Conservation (phyloP, 2,329 filamentous ascomycete species). For the Fusarium odoratissimum region DNA sequence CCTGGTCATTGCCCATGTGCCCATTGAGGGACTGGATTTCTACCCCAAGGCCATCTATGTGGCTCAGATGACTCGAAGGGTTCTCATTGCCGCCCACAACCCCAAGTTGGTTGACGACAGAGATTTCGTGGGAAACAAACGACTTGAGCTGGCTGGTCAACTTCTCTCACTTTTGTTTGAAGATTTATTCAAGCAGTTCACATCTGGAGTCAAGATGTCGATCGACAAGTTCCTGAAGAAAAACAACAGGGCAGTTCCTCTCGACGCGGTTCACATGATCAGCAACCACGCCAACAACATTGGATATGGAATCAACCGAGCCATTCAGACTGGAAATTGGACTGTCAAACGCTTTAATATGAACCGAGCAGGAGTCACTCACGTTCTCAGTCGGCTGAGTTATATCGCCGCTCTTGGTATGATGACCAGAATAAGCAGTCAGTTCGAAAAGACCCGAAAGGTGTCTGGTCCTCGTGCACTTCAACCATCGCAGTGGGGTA, state of each 20-base stretch:
- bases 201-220: slow-evolving; percentile 86
- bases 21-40: slow-evolving; percentile 91
- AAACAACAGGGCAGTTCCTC: slow-evolving; percentile 86
- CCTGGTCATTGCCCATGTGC: slow-evolving; percentile 94
- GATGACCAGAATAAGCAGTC: slow-evolving; percentile 99
- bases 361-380: slow-evolving; percentile 96
- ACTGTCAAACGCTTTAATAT: slow-evolving; percentile 98
- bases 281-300: slow-evolving; percentile 88
- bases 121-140: slow-evolving; percentile 98
- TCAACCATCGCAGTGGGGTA: slow-evolving; percentile 97
- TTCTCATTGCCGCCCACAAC: slow-evolving; percentile 93
- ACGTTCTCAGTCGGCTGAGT: slow-evolving; percentile 93
- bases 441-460: slow-evolving; percentile 98
- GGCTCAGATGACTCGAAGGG: slow-evolving; percentile 96
- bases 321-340: slow-evolving; percentile 98
- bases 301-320: slow-evolving; percentile 91
- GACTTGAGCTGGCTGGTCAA: slow-evolving; percentile 93
- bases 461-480: slow-evolving; percentile 95
- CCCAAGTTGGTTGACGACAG: slow-evolving; percentile 91
- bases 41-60: slow-evolving; percentile 97
- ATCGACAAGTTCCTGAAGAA: slow-evolving; percentile 98
- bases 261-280: slow-evolving; percentile 88
- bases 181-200: slow-evolving; percentile 97
- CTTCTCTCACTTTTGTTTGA: slow-evolving; percentile 94
- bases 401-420: slow-evolving; percentile 98